A percentile compares a stretch with the other conserved stretches of the same genome.
phyloP scores from a whole-genome alignment of 352 stramenopile species.

The Globisporangium irregulare region DNA sequence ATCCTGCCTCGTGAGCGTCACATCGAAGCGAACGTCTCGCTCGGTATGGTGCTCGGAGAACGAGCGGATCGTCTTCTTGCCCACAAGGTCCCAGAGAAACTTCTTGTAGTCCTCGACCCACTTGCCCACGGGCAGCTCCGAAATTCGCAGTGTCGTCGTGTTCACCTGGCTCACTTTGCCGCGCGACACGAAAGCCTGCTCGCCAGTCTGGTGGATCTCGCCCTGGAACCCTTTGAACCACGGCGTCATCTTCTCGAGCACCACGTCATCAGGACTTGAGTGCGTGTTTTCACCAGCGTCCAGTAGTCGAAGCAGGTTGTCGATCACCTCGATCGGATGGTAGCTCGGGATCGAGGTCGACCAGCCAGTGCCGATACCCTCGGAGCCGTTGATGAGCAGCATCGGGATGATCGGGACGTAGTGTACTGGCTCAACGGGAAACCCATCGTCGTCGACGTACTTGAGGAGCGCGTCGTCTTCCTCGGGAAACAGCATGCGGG shows the following conservation, averaged over 20 bases:
- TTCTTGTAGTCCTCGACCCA: conserved; percentile 99
- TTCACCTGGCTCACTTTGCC: conserved; percentile 77
- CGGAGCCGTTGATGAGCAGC: conserved; percentile 97
- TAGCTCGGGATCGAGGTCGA: conserved; percentile 95
- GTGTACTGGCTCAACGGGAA: conserved; percentile 96
- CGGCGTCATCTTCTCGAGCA: conserved; percentile 84
- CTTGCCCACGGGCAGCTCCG: conserved; percentile 95
- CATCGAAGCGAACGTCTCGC: conserved; percentile 77
- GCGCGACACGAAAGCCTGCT: conserved; percentile 72
- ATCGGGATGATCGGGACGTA: conserved; percentile 97
- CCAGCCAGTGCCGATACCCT: conserved; percentile 99
- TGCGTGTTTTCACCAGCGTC: conserved; percentile 51
- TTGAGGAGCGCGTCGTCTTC: conserved; percentile 97
- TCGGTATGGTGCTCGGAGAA: conserved; percentile 99
- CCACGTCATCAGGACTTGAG: conserved; percentile 22
- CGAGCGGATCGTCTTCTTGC: conserved; percentile 75
- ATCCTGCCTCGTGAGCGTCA: conserved; percentile 69
- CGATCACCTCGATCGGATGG: conserved; percentile 95
- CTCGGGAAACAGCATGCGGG: conserved; percentile 96
- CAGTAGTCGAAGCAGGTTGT: conserved; percentile 89
- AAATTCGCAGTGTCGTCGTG: conserved; percentile 94
- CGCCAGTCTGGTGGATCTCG: conserved; percentile 68
- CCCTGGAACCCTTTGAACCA: conserved; percentile 96
- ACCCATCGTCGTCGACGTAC: conserved; percentile 98
- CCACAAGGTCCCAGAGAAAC: conserved; percentile 92